Evolutionary conservation across 2,329 filamentous ascomycete genomes (phyloP), one percentile per base, ranked within the genome.

Genomic region (Alternaria panax): DNA sequence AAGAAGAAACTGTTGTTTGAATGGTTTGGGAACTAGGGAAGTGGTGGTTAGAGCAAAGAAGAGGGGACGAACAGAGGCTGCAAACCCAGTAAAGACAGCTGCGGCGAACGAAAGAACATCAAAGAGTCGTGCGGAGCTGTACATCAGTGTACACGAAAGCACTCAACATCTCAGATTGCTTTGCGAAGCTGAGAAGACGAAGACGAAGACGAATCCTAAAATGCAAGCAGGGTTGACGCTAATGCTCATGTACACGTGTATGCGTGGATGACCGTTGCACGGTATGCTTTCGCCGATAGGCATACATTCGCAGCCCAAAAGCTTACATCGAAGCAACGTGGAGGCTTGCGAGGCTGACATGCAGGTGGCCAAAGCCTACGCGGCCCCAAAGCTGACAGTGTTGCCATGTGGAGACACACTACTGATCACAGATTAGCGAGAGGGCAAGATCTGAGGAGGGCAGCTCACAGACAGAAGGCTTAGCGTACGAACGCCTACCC

Each of bases 371-470:
- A 48, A 48, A 48, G 45, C 20, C 45, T 48, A 48, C 45, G 45
- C 45, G 45, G 45, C 45, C 45, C 30, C 30, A n/a, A 48, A 48
- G 48, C 43, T 55, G 51, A 59, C 56, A 55, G 41, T 46, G 45
- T 55, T 43, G 46, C 52, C 45, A 47, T 54, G 56, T 50, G 41
- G 56, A 51, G 50, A 24, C 30, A 40, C 18, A 56, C 52, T 51
- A 59, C 40, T 48, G 36, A 58, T 56, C 56, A 40, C 40, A 64
- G 63, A 64, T 66, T 66, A 57, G 55, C 61, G 63, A 66, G 60
- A 43, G 42, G 32, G 52, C 46, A 36, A 54, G 61, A 62, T 64
- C 62, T 59, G 51, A 27, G 42, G 27, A 50, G 41, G 48, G 36
- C 25, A 46, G 27, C 41, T 43, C 40, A 38, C 48, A 36, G 45